Evolutionary conservation across 805 yeast species (phyloP).

Genomic region (Kazachstania taianensis): DNA sequence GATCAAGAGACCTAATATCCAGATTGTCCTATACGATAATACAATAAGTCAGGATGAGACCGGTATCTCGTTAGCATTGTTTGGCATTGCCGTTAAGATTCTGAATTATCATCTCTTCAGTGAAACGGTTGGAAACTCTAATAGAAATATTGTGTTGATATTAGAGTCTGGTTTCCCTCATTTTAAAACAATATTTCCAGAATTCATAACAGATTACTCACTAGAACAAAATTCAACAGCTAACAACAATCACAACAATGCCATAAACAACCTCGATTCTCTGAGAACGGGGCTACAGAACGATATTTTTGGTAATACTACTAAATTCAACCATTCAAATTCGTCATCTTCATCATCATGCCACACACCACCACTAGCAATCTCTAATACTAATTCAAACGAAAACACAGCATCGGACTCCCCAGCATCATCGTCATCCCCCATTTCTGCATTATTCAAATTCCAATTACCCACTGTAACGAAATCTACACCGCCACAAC

Average conservation of each 20-base stretch:
- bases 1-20: slow-evolving; percentile 9
- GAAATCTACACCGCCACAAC: slow-evolving; percentile 10
- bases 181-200: slow-evolving; percentile 14
- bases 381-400: background rate
- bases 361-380: background rate
- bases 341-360: no score
- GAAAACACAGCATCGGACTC: slow-evolving; percentile 9
- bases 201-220: slow-evolving; percentile 2
- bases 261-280: background rate
- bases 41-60: slow-evolving; percentile 14
- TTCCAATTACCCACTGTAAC: slow-evolving; percentile 25
- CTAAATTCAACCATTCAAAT: background rate
- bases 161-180: slow-evolving; percentile 17
- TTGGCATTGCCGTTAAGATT: slow-evolving; percentile 22
- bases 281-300: background rate
- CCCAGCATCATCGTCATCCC: slow-evolving; percentile 25
- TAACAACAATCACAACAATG: background rate
- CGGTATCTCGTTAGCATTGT: slow-evolving; percentile 20
- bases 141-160: slow-evolving; percentile 9
- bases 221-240: background rate
- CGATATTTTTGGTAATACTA: background rate
- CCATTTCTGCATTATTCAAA: slow-evolving; percentile 24
- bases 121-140: background rate
- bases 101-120: slow-evolving; percentile 7
- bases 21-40: slow-evolving; percentile 22